Base-by-base conservation (phyloP, 2,329 filamentous ascomycete genomes). In the Calonectria pauciramosa region DNA sequence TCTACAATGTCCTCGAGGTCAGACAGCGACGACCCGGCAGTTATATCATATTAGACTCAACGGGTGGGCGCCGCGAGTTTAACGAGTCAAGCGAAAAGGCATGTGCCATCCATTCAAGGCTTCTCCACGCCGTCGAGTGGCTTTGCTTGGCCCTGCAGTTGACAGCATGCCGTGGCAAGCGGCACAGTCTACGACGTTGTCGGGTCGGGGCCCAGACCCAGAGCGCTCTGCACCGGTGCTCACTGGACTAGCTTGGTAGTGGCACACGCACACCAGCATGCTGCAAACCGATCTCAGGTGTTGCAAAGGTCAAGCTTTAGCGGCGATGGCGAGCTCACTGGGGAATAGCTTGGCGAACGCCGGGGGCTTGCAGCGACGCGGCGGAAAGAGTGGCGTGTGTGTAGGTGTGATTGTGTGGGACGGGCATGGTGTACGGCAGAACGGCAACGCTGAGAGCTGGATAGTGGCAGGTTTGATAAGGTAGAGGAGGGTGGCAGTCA, bases 291-390 rank as follows among this genome's bases (percentile, higher is more conserved):
- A 51, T 36, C 60, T 41, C 49, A 52, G 44, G 68, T 60, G 52
- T 51, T 59, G 63, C 20, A 67, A 74, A 76, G 68, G 75, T 60
- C 67, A 70, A 70, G 74, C 67, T 71, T 72, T 80, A 54, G 72
- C 56, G 75, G 32, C 67, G 56, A 78, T 76, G 78, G 38, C 73
- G 74, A 80, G 56, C 68, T 69, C 34, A 34, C 32, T 30, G 63
- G 13, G 66, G 49, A 10, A n/a, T 47, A 9, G 56, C 77, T 80
- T 80, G 76, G 78, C 68, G 23, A 44, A 56, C 44, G 56, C 76
- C 70, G 72, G 72, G 34, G 59, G 30, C 34, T n/a, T 3, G 23
- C n/a, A 52, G 70, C 36, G 11, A 36, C 34, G 36, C 26, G 60
- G 32, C 51, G 49, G 30, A 60, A 59, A 56, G 68, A 49, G 41